A percentile compares a stretch with the other conserved stretches of the same genome.
These are phyloP conservation scores for Cruciata laevipes DNA, from an alignment of 257 asterid genomes.

Conservation along the genomic window DNA sequence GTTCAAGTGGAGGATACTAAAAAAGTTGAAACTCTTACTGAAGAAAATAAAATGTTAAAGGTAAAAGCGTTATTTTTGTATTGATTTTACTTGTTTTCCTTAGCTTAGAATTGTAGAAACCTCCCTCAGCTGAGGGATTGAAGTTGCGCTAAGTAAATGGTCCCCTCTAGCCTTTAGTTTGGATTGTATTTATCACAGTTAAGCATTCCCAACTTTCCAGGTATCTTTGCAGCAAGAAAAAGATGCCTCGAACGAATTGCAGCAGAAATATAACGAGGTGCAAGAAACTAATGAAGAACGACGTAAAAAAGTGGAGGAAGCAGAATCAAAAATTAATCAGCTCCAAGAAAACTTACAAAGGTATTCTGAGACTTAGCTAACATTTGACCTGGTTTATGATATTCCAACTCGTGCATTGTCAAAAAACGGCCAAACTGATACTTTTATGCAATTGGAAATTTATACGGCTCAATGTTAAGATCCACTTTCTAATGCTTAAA, in stretches of 20 bases:
- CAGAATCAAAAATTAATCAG: constrained; percentile 62
- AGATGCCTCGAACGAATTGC: constrained; percentile 48
- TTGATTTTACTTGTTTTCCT: background rate
- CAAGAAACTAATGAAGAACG: constrained; percentile 55
- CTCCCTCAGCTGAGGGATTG: background rate
- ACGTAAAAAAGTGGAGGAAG: constrained; percentile 63
- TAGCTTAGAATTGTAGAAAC: background rate
- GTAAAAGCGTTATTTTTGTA: constrained; percentile 26
- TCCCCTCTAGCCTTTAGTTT: background rate
- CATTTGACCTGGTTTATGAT: constrained; percentile 1
- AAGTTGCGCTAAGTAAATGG: background rate
- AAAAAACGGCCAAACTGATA: background rate
- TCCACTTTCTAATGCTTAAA: background rate
- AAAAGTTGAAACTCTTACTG: constrained; percentile 64
- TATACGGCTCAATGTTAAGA: background rate
- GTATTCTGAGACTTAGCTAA: constrained; percentile 29
- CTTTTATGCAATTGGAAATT: background rate
- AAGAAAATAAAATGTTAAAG: constrained; percentile 66
- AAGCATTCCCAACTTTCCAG: constrained; percentile 29
- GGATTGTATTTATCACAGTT: background rate
- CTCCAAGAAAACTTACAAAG: constrained; percentile 78
- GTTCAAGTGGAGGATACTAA: constrained; percentile 80
- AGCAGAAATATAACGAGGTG: constrained; percentile 51
- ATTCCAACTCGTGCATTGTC: constrained; percentile 5
- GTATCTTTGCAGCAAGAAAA: constrained; percentile 50